A percentile compares a stretch with the other conserved stretches of the same genome.
These are phyloP conservation scores for Fusarium metavorans DNA, from an alignment of 2,329 filamentous ascomycete genomes.

Conservation along the genomic window DNA sequence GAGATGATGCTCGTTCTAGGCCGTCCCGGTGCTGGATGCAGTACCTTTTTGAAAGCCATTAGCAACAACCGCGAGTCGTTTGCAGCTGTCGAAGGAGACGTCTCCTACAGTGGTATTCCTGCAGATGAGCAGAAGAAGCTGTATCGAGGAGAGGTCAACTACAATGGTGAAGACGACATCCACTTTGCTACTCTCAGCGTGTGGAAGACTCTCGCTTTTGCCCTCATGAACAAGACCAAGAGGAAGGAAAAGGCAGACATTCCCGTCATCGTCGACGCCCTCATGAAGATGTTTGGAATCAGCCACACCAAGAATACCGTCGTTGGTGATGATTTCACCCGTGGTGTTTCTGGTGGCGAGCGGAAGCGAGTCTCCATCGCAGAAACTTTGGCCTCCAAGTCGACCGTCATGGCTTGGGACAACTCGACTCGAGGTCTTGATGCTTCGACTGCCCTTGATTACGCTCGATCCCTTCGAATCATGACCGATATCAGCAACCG, in stretches of 20 bases:
- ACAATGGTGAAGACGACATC: constrained; percentile 81
- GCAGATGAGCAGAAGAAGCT: constrained; percentile 75
- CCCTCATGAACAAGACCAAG: constrained; percentile 80
- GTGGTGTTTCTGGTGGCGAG: constrained; percentile 84
- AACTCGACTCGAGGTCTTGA: constrained; percentile 86
- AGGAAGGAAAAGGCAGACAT: constrained; percentile 74
- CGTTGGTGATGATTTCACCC: constrained; percentile 78
- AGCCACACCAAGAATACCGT: constrained; percentile 79
- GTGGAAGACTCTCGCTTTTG: constrained; percentile 82
- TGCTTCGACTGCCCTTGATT: constrained; percentile 82
- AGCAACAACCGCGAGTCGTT: constrained; percentile 76
- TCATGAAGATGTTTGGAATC: constrained; percentile 84
- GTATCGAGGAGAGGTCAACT: constrained; percentile 82
- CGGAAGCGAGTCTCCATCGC: constrained; percentile 84
- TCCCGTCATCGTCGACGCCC: constrained; percentile 74
- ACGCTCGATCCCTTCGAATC: constrained; percentile 75
- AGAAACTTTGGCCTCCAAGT: constrained; percentile 80
- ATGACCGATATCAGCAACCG: constrained; percentile 83
- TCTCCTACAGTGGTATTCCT: constrained; percentile 78
- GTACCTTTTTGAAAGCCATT: constrained; percentile 81
- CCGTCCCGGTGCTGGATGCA: constrained; percentile 79
- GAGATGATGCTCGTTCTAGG: constrained; percentile 66
- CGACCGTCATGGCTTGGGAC: constrained; percentile 81
- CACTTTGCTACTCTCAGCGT: constrained; percentile 82
- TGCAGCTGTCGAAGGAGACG: constrained; percentile 74